Conservation (phyloP, 495 filamentous ascomycete genomes). For the Xylaria telfairii region DNA sequence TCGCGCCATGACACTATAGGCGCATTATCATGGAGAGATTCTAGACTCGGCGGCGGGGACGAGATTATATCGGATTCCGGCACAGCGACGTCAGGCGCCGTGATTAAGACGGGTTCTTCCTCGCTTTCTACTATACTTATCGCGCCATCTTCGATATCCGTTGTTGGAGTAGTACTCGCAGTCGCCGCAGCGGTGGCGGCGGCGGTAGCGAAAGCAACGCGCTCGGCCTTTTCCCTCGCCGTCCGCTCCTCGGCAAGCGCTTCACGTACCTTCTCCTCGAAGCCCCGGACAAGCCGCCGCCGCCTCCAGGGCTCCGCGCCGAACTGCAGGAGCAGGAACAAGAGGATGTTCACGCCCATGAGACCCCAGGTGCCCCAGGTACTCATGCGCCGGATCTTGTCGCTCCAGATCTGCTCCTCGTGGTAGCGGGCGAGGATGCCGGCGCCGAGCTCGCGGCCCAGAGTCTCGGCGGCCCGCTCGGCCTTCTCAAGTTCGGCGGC, state of each 20-base stretch:
- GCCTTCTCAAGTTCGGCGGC: slow-evolving; percentile 72
- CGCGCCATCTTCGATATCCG: slow-evolving; percentile 21
- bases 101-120: slow-evolving; percentile 16
- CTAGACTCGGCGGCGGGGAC: neutral
- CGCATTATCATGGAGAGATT: slow-evolving; percentile 9
- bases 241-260: slow-evolving; percentile 73
- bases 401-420: slow-evolving; percentile 99
- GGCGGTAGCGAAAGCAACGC: slow-evolving; percentile 12
- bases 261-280: slow-evolving; percentile 63
- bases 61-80: slow-evolving; percentile 12
- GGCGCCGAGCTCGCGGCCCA: slow-evolving; percentile 72
- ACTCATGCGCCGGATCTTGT: slow-evolving; percentile 92
- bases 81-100: neutral
- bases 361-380: slow-evolving; percentile 98
- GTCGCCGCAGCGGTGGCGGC: slow-evolving; percentile 22
- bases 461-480: slow-evolving; percentile 78
- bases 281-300: slow-evolving; percentile 75
- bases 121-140: slow-evolving; percentile 27
- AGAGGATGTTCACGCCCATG: slow-evolving; percentile 92
- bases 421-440: slow-evolving; percentile 90
- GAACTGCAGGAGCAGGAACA: slow-evolving; percentile 89
- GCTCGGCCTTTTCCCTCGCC: slow-evolving; percentile 27
- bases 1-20: slow-evolving; percentile 57
- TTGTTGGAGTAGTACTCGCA: neutral
- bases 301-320: slow-evolving; percentile 95